Base-by-base conservation (phyloP, 805 yeast species). In the Yarrowia sp. region DNA sequence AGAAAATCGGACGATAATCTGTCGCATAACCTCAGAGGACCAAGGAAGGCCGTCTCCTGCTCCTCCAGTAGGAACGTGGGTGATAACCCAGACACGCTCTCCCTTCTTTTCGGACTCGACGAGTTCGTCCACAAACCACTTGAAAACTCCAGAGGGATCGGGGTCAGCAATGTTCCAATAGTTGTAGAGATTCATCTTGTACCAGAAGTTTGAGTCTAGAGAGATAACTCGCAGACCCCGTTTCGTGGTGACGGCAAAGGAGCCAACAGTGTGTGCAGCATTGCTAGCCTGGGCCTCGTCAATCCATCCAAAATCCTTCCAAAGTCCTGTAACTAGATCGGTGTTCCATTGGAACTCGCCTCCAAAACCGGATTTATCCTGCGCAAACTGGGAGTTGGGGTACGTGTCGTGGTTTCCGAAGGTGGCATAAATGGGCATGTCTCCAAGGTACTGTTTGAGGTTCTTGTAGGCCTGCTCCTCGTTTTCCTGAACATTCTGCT, bases 331-430 rank as follows among this genome's bases (percentile, higher is more conserved):
- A 77, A 82, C 76, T 56, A 82, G 72, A 12, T 82, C 82, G 1
- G 78, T 73, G 68, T 83, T 82, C 80, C 81, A 82, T n/a, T 76
- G 72, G 66, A 80, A 79, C 69, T 77, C 68, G 51, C 78, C 75
- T 2, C 74, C 71, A 64, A 77, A 82, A 8, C 83, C 82, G 21
- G 82, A 79, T 43, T 72, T 71, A 28, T 76, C 71, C 65, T 86
- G 88, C 1, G 90, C 88, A 66, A 86, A 73, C 72, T 87, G 90
- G 33, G 87, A 88, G 69, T 86, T 84, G 22, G 92, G 92, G 78
- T 81, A 87, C 26, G 86, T 83, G 70, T 87, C 92, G 74, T 88
- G 91, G 72, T 85, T 86, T 35, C 92, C 92, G 69, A 87, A 75
- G 21, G 83, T 84, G 7, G 90, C 80, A 70, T 77, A 86, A 4